These are phyloP conservation scores for Nannochloropsis oceanica DNA, from an alignment of 108 stramenopile genomes.

Conservation along the genomic window DNA sequence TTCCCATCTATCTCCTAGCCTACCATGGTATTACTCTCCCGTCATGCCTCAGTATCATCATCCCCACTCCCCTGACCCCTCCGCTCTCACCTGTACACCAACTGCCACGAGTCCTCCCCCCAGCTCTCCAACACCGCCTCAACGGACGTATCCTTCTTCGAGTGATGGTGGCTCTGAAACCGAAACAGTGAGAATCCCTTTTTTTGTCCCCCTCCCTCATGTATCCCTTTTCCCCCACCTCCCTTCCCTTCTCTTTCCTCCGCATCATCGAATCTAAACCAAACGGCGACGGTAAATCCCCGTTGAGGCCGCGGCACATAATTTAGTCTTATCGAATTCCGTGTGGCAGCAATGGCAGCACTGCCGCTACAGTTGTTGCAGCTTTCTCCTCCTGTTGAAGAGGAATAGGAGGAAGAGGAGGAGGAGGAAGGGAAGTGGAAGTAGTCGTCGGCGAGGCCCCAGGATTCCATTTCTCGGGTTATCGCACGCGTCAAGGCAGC, in stretches of 20 bases:
- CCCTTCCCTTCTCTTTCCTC: background rate
- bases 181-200: background rate
- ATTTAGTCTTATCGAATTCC: background rate
- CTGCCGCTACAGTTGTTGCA: background rate
- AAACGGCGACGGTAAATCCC: background rate
- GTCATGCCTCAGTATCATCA: background rate
- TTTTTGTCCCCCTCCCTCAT: background rate
- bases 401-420: background rate
- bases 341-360: background rate
- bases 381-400: background rate
- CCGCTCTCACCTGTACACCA: background rate
- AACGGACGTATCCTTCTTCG: background rate
- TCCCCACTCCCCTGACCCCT: background rate
- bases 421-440: background rate
- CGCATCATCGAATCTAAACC: background rate
- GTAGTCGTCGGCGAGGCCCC: background rate
- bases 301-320: background rate
- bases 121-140: background rate
- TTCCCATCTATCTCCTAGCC: too few relatives aligned
- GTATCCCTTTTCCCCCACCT: background rate
- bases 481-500: background rate
- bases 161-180: background rate
- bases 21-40: background rate
- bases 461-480: background rate
- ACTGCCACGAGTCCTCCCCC: background rate